Conservation (phyloP, 1,284 basidiomycete species). For the Pseudozyma thailandica region DNA sequence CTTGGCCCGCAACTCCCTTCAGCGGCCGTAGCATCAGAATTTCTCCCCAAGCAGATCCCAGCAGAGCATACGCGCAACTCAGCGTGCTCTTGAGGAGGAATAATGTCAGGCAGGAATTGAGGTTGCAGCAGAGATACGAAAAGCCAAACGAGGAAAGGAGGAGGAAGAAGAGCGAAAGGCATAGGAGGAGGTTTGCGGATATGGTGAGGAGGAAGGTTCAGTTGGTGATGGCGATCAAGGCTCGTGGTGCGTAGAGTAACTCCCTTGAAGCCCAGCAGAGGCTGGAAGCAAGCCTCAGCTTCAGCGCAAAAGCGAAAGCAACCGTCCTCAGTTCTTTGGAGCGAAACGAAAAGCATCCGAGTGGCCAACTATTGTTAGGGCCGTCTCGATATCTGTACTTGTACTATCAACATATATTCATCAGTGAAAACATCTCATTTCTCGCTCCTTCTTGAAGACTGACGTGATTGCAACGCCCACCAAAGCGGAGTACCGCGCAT, state of each 20-base stretch:
- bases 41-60: constrained; percentile 28
- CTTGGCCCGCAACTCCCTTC: constrained; percentile 45
- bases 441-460: too few species aligned
- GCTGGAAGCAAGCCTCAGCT: too few species aligned
- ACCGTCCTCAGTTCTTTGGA: too few species aligned
- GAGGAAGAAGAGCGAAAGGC: constrained; percentile 63
- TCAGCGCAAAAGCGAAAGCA: too few species aligned
- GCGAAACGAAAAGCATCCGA: too few species aligned
- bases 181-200: constrained; percentile 65
- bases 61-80: constrained; percentile 43
- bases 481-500: too few species aligned
- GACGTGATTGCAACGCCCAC: too few species aligned
- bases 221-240: constrained; percentile 65
- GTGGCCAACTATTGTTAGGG: too few species aligned
- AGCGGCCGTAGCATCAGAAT: constrained; percentile 38
- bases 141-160: constrained; percentile 66
- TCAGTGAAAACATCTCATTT: too few species aligned
- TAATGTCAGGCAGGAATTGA: constrained; percentile 61
- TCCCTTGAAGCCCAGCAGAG: not conserved
- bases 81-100: constrained; percentile 48
- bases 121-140: constrained; percentile 62
- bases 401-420: too few species aligned
- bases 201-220: constrained; percentile 66
- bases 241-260: constrained; percentile 54
- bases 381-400: too few species aligned